Evolutionary conservation across 176 grass and related monocot genomes (phyloP).

Genomic region (Zizania latifolia): DNA sequence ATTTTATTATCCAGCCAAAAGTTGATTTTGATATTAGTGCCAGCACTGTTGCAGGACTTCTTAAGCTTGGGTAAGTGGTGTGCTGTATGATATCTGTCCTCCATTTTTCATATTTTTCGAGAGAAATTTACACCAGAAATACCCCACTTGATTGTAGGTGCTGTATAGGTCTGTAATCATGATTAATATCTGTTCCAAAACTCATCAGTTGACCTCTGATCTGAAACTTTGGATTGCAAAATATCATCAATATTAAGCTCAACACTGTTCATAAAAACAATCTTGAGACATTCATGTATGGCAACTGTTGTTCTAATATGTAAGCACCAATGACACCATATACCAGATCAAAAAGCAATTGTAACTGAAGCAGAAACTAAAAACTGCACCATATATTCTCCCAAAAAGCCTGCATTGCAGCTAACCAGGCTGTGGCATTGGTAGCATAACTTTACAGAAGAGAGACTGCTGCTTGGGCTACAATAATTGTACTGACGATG

Average conservation of each 20-base stretch:
- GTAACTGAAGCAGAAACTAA: too few relatives aligned
- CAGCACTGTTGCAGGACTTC: constrained; percentile 91
- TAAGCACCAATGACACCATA: not conserved
- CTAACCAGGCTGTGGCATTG: not conserved
- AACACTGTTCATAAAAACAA: not conserved
- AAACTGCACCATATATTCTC: too few relatives aligned
- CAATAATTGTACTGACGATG: not conserved
- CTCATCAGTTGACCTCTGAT: not conserved
- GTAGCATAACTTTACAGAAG: not conserved
- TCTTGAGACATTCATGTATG: not conserved
- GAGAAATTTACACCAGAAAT: not conserved
- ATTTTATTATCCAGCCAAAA: constrained; percentile 98
- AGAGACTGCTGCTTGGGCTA: not conserved
- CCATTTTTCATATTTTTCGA: not conserved
- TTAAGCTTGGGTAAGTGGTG: constrained; percentile 85
- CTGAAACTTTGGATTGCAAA: not conserved
- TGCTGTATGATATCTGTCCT: not conserved
- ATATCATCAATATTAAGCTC: not conserved
- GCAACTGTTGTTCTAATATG: not conserved
- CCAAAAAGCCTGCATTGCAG: not conserved
- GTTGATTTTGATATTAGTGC: constrained; percentile 99
- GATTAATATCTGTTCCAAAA: not conserved
- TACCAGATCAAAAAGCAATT: not conserved
- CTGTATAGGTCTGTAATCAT: not conserved
- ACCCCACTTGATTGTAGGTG: not conserved